phyloP scores from a whole-genome alignment of 106 monocot genomes.

The Gastrodia elata region DNA sequence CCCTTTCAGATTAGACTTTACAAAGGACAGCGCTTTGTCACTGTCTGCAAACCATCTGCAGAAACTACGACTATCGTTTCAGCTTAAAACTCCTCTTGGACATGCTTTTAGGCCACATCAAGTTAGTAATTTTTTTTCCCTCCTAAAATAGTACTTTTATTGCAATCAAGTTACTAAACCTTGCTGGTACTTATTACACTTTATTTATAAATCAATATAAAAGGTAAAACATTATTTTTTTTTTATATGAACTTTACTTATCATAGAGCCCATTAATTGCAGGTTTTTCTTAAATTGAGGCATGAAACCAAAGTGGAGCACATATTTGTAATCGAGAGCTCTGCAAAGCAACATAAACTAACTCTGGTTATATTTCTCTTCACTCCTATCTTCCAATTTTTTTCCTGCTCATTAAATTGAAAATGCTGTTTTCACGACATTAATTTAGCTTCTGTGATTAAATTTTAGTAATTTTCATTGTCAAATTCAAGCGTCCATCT shows the following conservation, averaged over 20 bases:
- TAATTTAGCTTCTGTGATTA: not conserved
- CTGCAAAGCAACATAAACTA: constrained; percentile 62
- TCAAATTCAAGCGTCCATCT: too few relatives aligned
- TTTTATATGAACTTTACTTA: constrained; percentile 2
- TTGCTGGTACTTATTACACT: not conserved
- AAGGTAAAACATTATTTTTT: too few relatives aligned
- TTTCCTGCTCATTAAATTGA: not conserved
- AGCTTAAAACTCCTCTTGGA: constrained; percentile 64
- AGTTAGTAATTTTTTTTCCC: constrained; percentile 48
- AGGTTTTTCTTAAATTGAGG: constrained; percentile 77
- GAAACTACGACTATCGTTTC: constrained; percentile 70
- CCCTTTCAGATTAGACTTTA: constrained; percentile 73
- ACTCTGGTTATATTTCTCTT: constrained; percentile 45
- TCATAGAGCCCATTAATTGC: constrained; percentile 14
- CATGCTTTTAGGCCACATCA: constrained; percentile 86
- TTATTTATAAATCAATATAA: too few relatives aligned
- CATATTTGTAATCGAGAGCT: constrained; percentile 62
- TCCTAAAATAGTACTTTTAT: too few relatives aligned
- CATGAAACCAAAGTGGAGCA: constrained; percentile 90
- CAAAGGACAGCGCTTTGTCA: constrained; percentile 39
- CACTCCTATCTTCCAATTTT: not conserved
- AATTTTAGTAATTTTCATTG: too few relatives aligned
- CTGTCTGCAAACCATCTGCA: constrained; percentile 93
- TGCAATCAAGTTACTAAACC: constrained; percentile 64
- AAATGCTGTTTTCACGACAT: not conserved